Base-by-base conservation (phyloP, 2,329 filamentous ascomycete species). In the Ilyonectria robusta region DNA sequence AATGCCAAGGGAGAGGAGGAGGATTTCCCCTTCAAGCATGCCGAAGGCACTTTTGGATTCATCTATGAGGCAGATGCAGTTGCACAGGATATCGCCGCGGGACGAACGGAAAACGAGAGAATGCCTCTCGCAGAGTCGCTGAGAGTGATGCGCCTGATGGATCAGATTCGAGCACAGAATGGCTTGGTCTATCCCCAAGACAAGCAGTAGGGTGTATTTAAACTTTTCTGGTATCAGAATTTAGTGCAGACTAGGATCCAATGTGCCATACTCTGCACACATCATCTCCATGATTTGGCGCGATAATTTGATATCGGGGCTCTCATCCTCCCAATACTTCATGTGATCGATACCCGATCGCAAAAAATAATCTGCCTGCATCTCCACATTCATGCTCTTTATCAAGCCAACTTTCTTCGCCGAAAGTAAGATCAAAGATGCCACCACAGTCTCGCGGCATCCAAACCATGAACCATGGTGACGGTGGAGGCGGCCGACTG, bases 51-150 rank as follows among this genome's bases (percentile, higher is more conserved):
- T 2, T 72, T 74, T 59, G 82, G 79, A 3, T 85, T 83, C 67
- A 81, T 75, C 75, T 85, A 73, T 70, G 84, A 86, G 70, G 81
- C 81, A 0, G 83, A 84, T 66, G 78, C 78, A 6, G 79, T 80
- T 10, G 83, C 83, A 1, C 58, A 78, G 8, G 81, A 83, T 65
- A 75, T 84, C 31, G 73, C 75, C 2, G 78, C 78, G 2, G 81
- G 81, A 0, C 76, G 72, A 51, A 77, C 74, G n/a, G 77, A 85
- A 71, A 84, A 79, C 62, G 72, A 71, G 0, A 76, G 81, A 6
- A 82, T 86, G 79, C 83, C 84, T 0, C 81, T 81, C 78, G 74
- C 77, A 0, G 84, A 86, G 74, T 85, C 84, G 0, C 55, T 86
- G 15, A 78, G 81, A 1, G 78, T 86, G 2, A 79, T 86, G 79